Percentiles rank a stretch among this genome's conserved stretches.
phyloP scores from a whole-genome alignment of 805 yeast species.

The Wickerhamomyces bisporus region DNA sequence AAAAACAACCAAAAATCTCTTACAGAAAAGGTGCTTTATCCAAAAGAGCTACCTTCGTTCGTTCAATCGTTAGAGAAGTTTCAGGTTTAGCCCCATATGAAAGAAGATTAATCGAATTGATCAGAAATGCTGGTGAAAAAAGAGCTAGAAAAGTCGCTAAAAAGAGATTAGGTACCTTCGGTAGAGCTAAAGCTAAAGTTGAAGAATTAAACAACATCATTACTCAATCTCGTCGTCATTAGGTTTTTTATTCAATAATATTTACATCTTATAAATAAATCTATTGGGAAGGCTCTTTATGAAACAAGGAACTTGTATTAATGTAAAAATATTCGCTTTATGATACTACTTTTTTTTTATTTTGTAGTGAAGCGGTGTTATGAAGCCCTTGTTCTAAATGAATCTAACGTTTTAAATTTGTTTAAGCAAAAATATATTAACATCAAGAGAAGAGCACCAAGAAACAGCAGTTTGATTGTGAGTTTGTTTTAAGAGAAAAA shows the following conservation, averaged over 20 bases:
- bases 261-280: neutral
- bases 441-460: too few relatives aligned
- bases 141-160: constrained; percentile 99
- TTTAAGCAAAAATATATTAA: too few relatives aligned
- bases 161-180: constrained; percentile 99
- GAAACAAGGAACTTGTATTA: too few relatives aligned
- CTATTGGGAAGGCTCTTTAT: neutral
- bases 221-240: constrained; percentile 95
- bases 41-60: constrained; percentile 93
- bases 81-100: constrained; percentile 99
- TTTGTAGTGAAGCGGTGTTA: too few relatives aligned
- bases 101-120: constrained; percentile 98
- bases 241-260: constrained; percentile 26
- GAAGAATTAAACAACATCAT: constrained; percentile 97
- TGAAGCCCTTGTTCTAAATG: too few relatives aligned
- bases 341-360: too few relatives aligned
- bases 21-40: constrained; percentile 96
- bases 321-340: constrained; percentile 19
- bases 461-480: too few relatives aligned
- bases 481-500: too few relatives aligned
- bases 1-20: constrained; percentile 83
- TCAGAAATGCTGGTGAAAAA: constrained; percentile 99
- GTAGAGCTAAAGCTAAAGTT: constrained; percentile 99
- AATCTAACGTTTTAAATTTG: too few relatives aligned
- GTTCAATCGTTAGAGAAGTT: constrained; percentile 93